A percentile compares a stretch with the other conserved stretches of the same genome.
phyloP scores from a whole-genome alignment of 2,329 filamentous ascomycete genomes.

The Talaromyces sp. region DNA sequence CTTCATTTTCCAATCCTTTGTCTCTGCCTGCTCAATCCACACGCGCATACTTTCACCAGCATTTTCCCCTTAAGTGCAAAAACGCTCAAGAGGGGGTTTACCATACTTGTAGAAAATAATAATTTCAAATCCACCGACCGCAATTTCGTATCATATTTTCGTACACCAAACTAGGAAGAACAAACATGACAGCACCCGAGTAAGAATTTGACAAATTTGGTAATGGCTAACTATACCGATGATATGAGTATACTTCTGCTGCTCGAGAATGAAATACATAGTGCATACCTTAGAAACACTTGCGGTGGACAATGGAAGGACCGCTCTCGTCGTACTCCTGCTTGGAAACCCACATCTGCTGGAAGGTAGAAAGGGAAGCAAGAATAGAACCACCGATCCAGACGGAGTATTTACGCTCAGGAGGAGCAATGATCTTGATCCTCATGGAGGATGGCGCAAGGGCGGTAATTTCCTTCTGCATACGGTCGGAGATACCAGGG shows the following conservation, averaged over 20 bases:
- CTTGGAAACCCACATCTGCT: slow-evolving; percentile 99
- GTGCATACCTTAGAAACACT: slow-evolving; percentile 88
- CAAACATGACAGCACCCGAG: slow-evolving; percentile 25
- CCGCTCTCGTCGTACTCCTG: slow-evolving; percentile 99
- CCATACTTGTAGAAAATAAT: slow-evolving; percentile 18
- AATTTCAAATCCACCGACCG: slow-evolving; percentile 24
- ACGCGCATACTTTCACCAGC: slow-evolving; percentile 10
- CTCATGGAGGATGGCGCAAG: slow-evolving; percentile 99
- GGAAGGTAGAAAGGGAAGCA: slow-evolving; percentile 99
- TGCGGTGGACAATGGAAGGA: slow-evolving; percentile 98
- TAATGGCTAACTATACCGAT: neutral
- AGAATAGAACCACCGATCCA: slow-evolving; percentile 99
- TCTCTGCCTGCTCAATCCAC: neutral
- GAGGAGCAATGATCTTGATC: slow-evolving; percentile 99
- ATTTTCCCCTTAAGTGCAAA: slow-evolving; percentile 13
- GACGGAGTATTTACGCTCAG: slow-evolving; percentile 99
- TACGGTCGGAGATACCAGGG: slow-evolving; percentile 99
- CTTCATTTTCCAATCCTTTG: slow-evolving; percentile 20
- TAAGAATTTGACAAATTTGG: slow-evolving; percentile 20
- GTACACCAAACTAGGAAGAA: slow-evolving; percentile 40
- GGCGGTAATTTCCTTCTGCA: slow-evolving; percentile 99
- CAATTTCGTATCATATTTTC: slow-evolving; percentile 35
- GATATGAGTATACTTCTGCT: neutral
- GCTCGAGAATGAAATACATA: neutral
- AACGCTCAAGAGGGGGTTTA: slow-evolving; percentile 32